Conservation (phyloP, 768 basidiomycete species). For the Amanita polypyramis region DNA sequence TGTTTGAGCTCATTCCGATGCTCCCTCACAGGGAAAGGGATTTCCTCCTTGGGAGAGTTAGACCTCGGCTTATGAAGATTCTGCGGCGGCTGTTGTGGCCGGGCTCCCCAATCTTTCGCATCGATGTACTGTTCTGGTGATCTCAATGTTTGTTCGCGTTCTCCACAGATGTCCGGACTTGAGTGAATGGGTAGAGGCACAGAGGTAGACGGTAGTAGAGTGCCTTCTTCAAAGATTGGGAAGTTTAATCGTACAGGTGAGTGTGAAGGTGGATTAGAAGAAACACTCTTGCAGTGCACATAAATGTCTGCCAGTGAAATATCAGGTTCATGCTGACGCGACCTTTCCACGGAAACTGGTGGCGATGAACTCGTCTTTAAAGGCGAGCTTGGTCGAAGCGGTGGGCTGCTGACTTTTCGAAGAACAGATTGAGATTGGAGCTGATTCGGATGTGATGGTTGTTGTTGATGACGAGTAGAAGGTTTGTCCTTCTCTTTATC, state of each 20-base stretch:
- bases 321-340: conserved; percentile 8
- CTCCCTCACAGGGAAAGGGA: conserved; percentile 8
- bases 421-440: neutral
- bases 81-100: conserved; percentile 15
- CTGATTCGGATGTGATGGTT: conserved; percentile 10
- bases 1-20: conserved; percentile 6
- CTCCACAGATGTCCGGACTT: conserved; percentile 44
- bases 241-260: conserved; percentile 35
- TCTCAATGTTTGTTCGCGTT: conserved; percentile 33
- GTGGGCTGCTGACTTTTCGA: conserved; percentile 3
- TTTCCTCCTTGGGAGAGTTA: conserved; percentile 20
- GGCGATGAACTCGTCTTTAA: conserved; percentile 25
- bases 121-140: conserved; percentile 28
- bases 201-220: conserved; percentile 19
- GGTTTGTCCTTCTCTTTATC: conserved; percentile 35
- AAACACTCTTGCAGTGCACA: neutral
- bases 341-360: neutral
- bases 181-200: conserved; percentile 29
- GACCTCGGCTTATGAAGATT: conserved; percentile 17
- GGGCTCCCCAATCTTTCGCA: conserved; percentile 21
- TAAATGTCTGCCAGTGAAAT: conserved; percentile 17
- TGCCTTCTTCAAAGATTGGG: conserved; percentile 26
- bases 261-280: conserved; percentile 31
- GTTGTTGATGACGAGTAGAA: conserved; percentile 26
- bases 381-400: conserved; percentile 26